phyloP scores from a whole-genome alignment of 768 basidiomycete genomes.

The Filobasidium floriforme region DNA sequence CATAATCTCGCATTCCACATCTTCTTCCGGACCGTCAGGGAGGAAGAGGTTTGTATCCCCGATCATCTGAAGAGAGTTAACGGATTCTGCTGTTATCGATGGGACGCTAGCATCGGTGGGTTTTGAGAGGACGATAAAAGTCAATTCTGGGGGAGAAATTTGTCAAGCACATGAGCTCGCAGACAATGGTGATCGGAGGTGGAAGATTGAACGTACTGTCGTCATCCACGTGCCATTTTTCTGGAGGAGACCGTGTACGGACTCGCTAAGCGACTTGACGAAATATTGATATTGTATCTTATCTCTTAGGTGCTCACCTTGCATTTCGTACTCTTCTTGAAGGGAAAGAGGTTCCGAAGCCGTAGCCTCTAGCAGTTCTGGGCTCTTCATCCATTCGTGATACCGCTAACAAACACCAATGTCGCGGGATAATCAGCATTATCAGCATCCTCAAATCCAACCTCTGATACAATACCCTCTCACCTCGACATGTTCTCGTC shows the following conservation, averaged over 20 bases:
- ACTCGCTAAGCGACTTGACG: not conserved
- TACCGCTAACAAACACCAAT: conserved; percentile 55
- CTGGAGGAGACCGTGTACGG: conserved; percentile 47
- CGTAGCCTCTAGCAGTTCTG: conserved; percentile 64
- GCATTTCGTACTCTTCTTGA: conserved; percentile 82
- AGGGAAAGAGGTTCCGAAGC: conserved; percentile 75
- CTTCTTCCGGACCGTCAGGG: conserved; percentile 54
- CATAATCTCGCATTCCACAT: conserved; percentile 87
- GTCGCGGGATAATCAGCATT: too few relatives aligned
- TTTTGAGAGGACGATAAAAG: conserved; percentile 74
- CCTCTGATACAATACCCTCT: conserved; percentile 17
- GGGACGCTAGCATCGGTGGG: conserved; percentile 28
- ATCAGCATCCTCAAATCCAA: too few relatives aligned
- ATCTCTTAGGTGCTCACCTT: conserved; percentile 54
- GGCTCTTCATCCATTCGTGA: conserved; percentile 78
- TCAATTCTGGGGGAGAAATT: conserved; percentile 55
- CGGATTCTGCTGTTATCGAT: conserved; percentile 31
- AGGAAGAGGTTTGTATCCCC: conserved; percentile 91
- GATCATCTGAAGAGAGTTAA: conserved; percentile 58
- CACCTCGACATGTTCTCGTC: conserved; percentile 50
- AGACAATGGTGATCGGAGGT: not conserved
- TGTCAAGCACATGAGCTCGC: not conserved
- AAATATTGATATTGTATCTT: too few relatives aligned
- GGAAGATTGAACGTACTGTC: conserved; percentile 55
- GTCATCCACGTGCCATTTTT: conserved; percentile 74